phyloP scores from a whole-genome alignment of 768 basidiomycete genomes.

The Suillus subalutaceus region DNA sequence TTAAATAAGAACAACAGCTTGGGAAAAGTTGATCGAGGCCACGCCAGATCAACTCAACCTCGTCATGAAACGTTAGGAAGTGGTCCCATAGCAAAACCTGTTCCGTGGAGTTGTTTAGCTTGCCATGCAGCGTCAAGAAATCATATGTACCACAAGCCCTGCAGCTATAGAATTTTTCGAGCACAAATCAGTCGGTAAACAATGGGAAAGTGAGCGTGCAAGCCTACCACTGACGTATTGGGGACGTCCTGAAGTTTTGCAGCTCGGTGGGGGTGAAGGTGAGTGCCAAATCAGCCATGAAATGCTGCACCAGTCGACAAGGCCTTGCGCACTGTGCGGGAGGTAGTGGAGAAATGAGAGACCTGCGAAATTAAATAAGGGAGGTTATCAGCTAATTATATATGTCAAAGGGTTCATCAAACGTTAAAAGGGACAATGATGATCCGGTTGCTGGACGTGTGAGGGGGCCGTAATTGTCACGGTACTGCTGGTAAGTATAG shows the following conservation, averaged over 20 bases:
- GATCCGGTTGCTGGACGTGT: slow-evolving; percentile 4
- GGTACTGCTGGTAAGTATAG: not conserved
- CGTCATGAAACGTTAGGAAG: slow-evolving; percentile 35
- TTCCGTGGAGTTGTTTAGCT: not conserved
- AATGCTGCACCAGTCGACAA: not conserved
- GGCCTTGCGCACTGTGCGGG: not conserved
- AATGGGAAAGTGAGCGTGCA: not conserved
- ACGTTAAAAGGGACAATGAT: not conserved
- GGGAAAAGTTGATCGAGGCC: slow-evolving; percentile 28
- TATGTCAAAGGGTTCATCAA: slow-evolving; percentile 9
- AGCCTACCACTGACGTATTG: slow-evolving; percentile 31
- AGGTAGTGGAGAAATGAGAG: not conserved
- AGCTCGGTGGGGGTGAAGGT: slow-evolving; percentile 3
- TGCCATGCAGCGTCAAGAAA: not conserved
- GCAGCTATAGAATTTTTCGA: slow-evolving; percentile 16
- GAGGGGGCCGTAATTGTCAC: not conserved
- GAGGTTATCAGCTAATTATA: slow-evolving; percentile 17
- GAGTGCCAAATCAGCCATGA: not conserved
- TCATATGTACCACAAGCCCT: slow-evolving; percentile 26
- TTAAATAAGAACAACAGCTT: slow-evolving; percentile 38
- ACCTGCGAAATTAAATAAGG: not conserved
- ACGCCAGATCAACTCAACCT: slow-evolving; percentile 36
- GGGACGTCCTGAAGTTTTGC: slow-evolving; percentile 18
- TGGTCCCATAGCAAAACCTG: slow-evolving; percentile 40
- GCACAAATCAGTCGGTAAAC: slow-evolving; percentile 9